Conservation (phyloP, 768 basidiomycete species). For the Suillus brevipes region DNA sequence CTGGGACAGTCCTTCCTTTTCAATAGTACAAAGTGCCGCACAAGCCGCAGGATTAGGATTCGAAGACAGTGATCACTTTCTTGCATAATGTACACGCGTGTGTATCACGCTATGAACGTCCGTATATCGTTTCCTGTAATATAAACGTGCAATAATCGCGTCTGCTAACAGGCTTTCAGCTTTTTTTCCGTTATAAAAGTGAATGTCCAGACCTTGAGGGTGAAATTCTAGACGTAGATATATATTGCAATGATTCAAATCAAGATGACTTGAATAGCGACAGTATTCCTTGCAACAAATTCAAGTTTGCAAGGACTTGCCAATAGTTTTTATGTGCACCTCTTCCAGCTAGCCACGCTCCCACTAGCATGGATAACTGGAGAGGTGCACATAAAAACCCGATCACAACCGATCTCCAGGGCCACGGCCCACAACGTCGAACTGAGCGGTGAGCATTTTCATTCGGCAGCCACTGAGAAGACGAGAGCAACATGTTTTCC, state of each 20-base stretch:
- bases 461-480: neutral
- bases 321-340: neutral
- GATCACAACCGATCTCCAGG: neutral
- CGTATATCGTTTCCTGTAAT: neutral
- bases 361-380: neutral
- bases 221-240: neutral
- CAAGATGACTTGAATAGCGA: neutral
- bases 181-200: neutral
- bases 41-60: neutral
- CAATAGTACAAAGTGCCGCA: neutral
- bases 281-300: neutral
- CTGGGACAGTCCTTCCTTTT: neutral
- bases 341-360: neutral
- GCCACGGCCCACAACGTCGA: neutral
- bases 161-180: neutral
- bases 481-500: neutral
- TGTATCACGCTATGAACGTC: neutral
- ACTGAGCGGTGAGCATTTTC: neutral
- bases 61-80: neutral
- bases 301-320: neutral
- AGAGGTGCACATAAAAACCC: neutral
- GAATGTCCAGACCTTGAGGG: neutral
- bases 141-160: neutral
- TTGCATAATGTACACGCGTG: neutral
- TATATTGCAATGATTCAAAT: neutral